Evolutionary conservation across 2,329 filamentous ascomycete species (phyloP), one percentile per base, ranked within the genome.

Genomic region (Botryotinia narcissicola): DNA sequence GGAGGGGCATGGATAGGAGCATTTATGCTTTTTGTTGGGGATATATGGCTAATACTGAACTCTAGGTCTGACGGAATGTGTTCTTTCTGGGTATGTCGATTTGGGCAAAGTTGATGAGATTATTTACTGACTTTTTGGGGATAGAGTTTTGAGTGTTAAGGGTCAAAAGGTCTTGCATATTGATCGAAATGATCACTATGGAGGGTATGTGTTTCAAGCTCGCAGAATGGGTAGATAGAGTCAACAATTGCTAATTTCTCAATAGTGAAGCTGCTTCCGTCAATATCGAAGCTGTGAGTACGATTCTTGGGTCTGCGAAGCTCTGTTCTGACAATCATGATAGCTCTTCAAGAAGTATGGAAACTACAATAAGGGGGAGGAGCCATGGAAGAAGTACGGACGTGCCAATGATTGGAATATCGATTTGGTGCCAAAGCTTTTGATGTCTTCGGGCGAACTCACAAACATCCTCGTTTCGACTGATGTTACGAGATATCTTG

Each of bases 111-210:
- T 35, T 54, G 29, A 54, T 67, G 16, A 35, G 35, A 20, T 66
- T 35, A 1, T 32, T 14, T 69, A 37, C 71, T 73, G 54, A 73
- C 51, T 22, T 18, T 37, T 35, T 10, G 32, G 18, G 46, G 29
- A 12, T 40, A 94, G 95, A 84, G 95, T 99, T 75, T 87, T 98
- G 82, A 97, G 94, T 86, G 95, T 98, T 81, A 98, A 98, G 88
- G 95, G 95, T 84, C 95, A 97, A 88, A 98, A 98, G 87, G 96
- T 99, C 82, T 89, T 99, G 78, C 96, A 99, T 87, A 97, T 99
- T 83, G 96, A 98, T 86, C 92, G 95, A 82, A 98, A 98, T 83
- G 94, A 97, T 83, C 95, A 98, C 87, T 98, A 98, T 82, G 96
- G 96, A 89, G 96, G 94, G 95, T 97, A 86, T 75, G 72, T 75